These are phyloP conservation scores for Xylariaceae sp. DNA, from an alignment of 2,329 filamentous ascomycete species.

Conservation along the genomic window DNA sequence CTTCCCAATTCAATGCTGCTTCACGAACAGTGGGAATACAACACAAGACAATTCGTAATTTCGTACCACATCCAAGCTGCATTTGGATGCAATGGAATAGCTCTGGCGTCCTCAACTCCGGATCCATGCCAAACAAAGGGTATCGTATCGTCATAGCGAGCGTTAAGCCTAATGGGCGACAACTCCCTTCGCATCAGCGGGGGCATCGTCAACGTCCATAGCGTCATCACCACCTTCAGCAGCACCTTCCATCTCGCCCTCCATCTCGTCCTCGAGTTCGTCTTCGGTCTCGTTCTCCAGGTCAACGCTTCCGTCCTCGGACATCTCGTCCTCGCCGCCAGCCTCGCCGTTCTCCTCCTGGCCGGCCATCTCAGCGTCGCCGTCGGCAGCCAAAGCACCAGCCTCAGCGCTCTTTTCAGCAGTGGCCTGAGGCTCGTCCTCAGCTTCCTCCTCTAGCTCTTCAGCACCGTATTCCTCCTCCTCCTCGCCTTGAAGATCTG, in stretches of 20 bases:
- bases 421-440: constrained; percentile 50
- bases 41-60: no score
- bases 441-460: constrained; percentile 68
- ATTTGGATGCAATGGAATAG: no score
- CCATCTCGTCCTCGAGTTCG: constrained; percentile 59
- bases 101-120: no score
- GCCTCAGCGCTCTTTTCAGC: constrained; percentile 41
- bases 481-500: constrained; percentile 78
- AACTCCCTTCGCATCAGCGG: constrained; percentile 23
- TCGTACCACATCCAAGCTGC: no score
- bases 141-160: no score
- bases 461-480: constrained; percentile 83
- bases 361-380: constrained; percentile 70
- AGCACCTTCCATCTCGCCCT: constrained; percentile 35
- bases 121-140: no score
- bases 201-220: constrained; percentile 39
- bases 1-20: no score
- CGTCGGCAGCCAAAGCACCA: constrained; percentile 45
- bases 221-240: constrained; percentile 35
- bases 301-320: constrained; percentile 67
- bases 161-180: constrained; percentile 20
- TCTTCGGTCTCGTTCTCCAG: constrained; percentile 67
- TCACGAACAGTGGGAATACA: no score
- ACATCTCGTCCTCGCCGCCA: constrained; percentile 60
- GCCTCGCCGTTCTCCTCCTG: constrained; percentile 41